These are phyloP conservation scores for Paraurostyla sp. DNA, from an alignment of 73 alveolate genomes.

Conservation along the genomic window DNA sequence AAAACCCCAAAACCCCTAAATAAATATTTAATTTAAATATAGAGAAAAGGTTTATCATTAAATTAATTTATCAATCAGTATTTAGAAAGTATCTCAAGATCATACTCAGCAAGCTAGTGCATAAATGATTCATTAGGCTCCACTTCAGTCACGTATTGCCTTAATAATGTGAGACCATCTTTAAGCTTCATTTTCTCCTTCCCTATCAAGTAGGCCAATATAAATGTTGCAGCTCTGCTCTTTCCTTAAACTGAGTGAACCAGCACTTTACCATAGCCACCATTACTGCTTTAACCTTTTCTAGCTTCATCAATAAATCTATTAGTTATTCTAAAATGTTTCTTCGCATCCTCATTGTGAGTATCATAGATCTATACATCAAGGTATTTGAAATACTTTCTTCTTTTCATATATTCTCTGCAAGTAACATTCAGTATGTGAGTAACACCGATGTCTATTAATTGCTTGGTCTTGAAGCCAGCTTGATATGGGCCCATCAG, in stretches of 20 bases:
- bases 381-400: slow-evolving; percentile 87
- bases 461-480: slow-evolving; percentile 78
- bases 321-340: slow-evolving; percentile 93
- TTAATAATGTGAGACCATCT: slow-evolving; percentile 78
- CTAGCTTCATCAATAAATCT: slow-evolving; percentile 91
- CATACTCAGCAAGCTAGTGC: slow-evolving; percentile 76
- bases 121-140: slow-evolving; percentile 79
- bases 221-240: slow-evolving; percentile 91
- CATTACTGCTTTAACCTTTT: slow-evolving; percentile 64
- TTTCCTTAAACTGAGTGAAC: slow-evolving; percentile 92
- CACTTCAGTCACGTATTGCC: slow-evolving; percentile 74
- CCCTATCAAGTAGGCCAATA: slow-evolving; percentile 92
- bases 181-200: slow-evolving; percentile 86
- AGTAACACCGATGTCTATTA: slow-evolving; percentile 84
- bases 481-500: slow-evolving; percentile 77
- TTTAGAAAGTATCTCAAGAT: slow-evolving; percentile 74
- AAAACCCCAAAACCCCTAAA: no score
- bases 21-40: no score
- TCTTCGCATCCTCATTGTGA: slow-evolving; percentile 92
- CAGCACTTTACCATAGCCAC: slow-evolving; percentile 86
- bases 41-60: no score
- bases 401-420: slow-evolving; percentile 90
- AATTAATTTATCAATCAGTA: slow-evolving; percentile 22
- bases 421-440: slow-evolving; percentile 90
- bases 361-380: slow-evolving; percentile 90